Percentiles rank a stretch among this genome's conserved stretches.
Conservation (phyloP, 805 yeast genomes). For the Saturnispora halmiae region DNA sequence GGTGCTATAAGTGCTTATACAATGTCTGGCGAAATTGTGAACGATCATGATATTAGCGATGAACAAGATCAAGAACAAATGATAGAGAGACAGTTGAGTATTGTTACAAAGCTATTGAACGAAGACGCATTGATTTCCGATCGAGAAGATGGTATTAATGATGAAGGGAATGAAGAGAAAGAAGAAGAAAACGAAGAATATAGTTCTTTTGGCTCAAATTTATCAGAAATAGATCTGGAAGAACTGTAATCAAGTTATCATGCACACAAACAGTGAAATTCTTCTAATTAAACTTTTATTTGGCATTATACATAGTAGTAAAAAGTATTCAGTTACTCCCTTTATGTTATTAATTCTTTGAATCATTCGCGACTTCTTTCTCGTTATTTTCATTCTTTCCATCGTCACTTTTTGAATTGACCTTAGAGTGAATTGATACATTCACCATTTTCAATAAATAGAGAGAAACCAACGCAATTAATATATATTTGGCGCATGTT, state of each 20-base stretch:
- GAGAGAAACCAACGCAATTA: constrained; percentile 49
- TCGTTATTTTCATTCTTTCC: not conserved
- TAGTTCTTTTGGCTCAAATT: not conserved
- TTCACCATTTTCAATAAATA: constrained; percentile 42
- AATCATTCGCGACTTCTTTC: not conserved
- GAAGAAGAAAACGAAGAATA: not conserved
- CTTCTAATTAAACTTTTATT: not conserved
- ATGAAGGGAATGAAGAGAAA: constrained; percentile 5
- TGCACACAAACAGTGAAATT: no score
- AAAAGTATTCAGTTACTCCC: not conserved
- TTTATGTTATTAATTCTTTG: no score
- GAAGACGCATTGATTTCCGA: not conserved
- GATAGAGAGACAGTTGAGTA: constrained; percentile 5
- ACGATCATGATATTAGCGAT: constrained; percentile 1
- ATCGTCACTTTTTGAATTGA: no score
- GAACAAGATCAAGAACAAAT: constrained; percentile 11
- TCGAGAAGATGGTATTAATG: not conserved
- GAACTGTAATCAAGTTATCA: no score
- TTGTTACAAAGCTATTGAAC: constrained; percentile 1
- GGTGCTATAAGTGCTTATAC: not conserved
- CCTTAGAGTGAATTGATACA: constrained; percentile 23
- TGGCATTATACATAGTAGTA: not conserved
- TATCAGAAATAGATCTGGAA: not conserved
- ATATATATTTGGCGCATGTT: constrained; percentile 51
- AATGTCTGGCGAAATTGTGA: not conserved